Evolutionary conservation across 1,139 yeast species (phyloP).

Genomic region (Candida smagusa): DNA sequence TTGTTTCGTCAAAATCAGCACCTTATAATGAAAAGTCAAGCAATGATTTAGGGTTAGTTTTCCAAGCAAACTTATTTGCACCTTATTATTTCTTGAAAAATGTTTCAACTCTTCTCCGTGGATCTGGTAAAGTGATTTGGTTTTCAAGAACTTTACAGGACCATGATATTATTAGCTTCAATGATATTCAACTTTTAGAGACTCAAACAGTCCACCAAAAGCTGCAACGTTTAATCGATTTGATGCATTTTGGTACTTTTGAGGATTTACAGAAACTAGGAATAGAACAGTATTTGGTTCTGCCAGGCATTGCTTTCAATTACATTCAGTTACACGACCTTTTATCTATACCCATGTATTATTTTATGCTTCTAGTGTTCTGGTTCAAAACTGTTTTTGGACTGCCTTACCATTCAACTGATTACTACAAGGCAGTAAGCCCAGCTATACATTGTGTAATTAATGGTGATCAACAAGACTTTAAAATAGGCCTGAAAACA

Average conservation of each 20-base stretch:
- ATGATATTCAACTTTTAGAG: slow-evolving; percentile 69
- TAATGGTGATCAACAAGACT: slow-evolving; percentile 15
- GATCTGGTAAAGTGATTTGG: slow-evolving; percentile 77
- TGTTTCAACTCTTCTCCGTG: slow-evolving; percentile 47
- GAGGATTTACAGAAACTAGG: slow-evolving; percentile 45
- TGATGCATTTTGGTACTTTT: slow-evolving; percentile 73
- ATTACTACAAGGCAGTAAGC: slow-evolving; percentile 85
- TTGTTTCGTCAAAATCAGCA: slow-evolving; percentile 69
- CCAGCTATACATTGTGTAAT: slow-evolving; percentile 55
- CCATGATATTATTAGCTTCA: slow-evolving; percentile 63
- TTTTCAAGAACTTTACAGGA: slow-evolving; percentile 77
- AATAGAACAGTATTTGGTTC: slow-evolving; percentile 73
- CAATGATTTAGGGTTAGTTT: slow-evolving; percentile 81
- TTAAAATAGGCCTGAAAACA: slow-evolving; percentile 17
- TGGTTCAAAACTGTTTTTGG: slow-evolving; percentile 82
- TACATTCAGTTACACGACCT: slow-evolving; percentile 67
- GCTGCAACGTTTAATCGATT: slow-evolving; percentile 82
- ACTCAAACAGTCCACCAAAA: slow-evolving; percentile 81
- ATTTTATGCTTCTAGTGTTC: slow-evolving; percentile 80
- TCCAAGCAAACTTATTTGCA: slow-evolving; percentile 93
- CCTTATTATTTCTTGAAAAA: slow-evolving; percentile 80
- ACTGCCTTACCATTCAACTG: slow-evolving; percentile 82
- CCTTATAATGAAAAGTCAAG: slow-evolving; percentile 68
- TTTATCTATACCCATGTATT: slow-evolving; percentile 70
- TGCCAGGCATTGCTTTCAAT: slow-evolving; percentile 94